phyloP scores from a whole-genome alignment of 441 rosid genomes.

The Eruca vesicaria region DNA sequence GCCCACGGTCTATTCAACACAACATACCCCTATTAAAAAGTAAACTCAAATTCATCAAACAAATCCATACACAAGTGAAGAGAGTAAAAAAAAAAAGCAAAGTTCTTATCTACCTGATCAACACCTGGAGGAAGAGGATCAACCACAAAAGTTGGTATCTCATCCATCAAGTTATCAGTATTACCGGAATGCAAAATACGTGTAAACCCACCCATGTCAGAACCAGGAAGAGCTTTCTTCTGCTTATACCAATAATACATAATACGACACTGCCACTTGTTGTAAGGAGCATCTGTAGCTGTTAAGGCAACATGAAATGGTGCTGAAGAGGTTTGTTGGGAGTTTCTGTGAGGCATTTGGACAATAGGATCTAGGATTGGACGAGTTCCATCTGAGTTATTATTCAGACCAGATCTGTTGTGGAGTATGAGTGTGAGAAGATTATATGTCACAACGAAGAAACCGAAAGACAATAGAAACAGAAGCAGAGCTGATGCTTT shows the following conservation, averaged over 20 bases:
- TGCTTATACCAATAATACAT: conserved; percentile 76
- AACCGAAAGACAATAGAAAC: conserved; percentile 55
- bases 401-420: conserved; percentile 43
- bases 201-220: conserved; percentile 73
- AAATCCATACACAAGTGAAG: neutral
- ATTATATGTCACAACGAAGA: conserved; percentile 66
- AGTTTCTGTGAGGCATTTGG: conserved; percentile 56
- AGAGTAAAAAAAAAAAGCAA: neutral
- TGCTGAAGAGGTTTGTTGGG: conserved; percentile 33
- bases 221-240: conserved; percentile 54
- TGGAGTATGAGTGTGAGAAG: conserved; percentile 52
- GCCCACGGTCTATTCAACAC: conserved; percentile 85
- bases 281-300: conserved; percentile 62
- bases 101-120: conserved; percentile 44
- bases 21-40: conserved; percentile 55
- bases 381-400: conserved; percentile 16
- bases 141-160: conserved; percentile 66
- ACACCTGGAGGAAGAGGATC: conserved; percentile 73
- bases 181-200: conserved; percentile 69
- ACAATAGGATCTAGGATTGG: conserved; percentile 55
- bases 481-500: conserved; percentile 52
- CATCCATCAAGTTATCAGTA: conserved; percentile 67
- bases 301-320: conserved; percentile 70
- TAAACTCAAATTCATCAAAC: neutral
- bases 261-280: conserved; percentile 74